Evolutionary conservation across 208 protist genomes (phyloP), one percentile per base, ranked within the genome.

Genomic region (Acanthamoeba castellanii): DNA sequence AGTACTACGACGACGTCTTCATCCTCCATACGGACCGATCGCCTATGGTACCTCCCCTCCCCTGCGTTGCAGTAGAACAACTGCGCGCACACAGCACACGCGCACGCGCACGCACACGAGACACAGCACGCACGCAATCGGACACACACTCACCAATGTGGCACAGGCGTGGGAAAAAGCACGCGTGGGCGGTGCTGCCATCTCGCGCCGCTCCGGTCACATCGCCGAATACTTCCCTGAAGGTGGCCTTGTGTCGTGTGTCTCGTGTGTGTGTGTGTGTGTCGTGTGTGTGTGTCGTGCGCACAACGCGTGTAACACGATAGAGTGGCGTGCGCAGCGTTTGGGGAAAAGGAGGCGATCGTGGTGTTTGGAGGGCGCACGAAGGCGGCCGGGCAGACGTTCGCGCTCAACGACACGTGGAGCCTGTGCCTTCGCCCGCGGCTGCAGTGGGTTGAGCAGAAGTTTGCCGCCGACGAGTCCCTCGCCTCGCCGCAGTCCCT

Each of bases 261-360:
- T 57, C 11, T 57, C 61, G 61, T 68, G 5, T 68, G 59, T 3
- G 37, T 22, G 61, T 61, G 57, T 61, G 57, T 61, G 57, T 13
- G 61, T 68, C 61, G 8, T 68, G 5, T 68, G 59, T n/a, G n/a
- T 22, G 57, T 61, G 57, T 61, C 13, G 20, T 11, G 57, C 2
- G 57, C 22, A 61, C 3, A 16, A 11, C 22, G 55, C 6, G 55
- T 61, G 37, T 42, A 3, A 42, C 37, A 42, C 37, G 3, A 3
- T 42, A 3, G 37, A 3, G 37, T 42, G 1, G 25, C 1, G 27
- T 37, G n/a, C 25, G n/a, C 66, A 74, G 66, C 66, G 25, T 74
- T 74, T 74, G 66, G 66, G n/a, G n/a, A 42, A n/a, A 74, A 74
- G 66, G 66, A 74, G 11, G 66, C 27, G 66, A 74, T 74, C 66